phyloP scores from a whole-genome alignment of 169 alveolate genomes.

The Plasmodium gonderi region DNA sequence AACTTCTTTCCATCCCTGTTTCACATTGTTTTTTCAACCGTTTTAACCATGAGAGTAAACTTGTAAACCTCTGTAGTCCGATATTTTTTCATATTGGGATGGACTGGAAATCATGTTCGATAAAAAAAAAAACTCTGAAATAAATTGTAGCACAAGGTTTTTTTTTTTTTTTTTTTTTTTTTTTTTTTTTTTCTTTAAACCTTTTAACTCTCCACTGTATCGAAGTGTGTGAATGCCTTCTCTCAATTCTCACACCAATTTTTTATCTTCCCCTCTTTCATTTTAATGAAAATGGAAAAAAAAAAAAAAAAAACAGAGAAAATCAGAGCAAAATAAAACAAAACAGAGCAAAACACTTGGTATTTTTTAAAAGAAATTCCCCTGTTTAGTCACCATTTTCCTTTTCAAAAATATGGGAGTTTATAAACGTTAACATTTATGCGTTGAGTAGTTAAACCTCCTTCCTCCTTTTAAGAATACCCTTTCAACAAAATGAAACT shows the following conservation, averaged over 20 bases:
- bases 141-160: too few species aligned
- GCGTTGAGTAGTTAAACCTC: background rate
- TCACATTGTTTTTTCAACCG: too few species aligned
- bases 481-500: background rate
- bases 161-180: too few species aligned
- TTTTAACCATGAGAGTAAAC: too few species aligned
- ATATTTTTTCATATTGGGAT: too few species aligned
- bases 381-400: background rate
- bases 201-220: background rate
- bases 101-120: too few species aligned
- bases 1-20: too few species aligned
- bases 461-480: background rate
- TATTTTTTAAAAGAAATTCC: background rate
- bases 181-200: background rate
- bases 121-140: too few species aligned
- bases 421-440: background rate
- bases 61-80: too few species aligned
- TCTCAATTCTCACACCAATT: background rate
- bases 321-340: too few species aligned
- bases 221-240: conserved; percentile 3
- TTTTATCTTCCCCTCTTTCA: background rate
- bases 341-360: background rate
- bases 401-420: background rate
- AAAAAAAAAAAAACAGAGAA: background rate
- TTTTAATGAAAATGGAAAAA: background rate